Base-by-base conservation (phyloP, 331 rosid species). In the Acacia concinna region DNA sequence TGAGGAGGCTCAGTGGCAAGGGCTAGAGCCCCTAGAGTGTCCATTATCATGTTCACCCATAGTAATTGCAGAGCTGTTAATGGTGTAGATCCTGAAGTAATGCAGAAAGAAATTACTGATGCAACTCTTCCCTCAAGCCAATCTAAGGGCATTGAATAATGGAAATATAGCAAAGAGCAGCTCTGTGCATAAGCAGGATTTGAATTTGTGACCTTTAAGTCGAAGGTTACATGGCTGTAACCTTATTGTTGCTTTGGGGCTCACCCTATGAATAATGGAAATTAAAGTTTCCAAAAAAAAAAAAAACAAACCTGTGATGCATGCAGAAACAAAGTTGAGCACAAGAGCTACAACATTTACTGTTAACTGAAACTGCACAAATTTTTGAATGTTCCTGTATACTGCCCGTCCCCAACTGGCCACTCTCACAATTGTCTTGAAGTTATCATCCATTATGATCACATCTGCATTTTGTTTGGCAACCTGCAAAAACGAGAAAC, bases 1-100 rank as follows among this genome's bases (percentile, higher is more conserved):
- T 87, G 83, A 23, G 98, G 97, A 84, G 98, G 99, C 78, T 95
- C 98, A 23, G 98, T 93, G 43, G 98, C 98, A 62, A 95, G 85
- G 40, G 99, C 99, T 80, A 93, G 78, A 37, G 99, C 99, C 51
- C 98, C 98, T 40, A 93, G 92, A 49, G 98, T 91, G 88, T 95
- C 99, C 99, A 93, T 95, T 57, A 95, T 93, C 95, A 95, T 85
- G 87, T 95, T 95, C 28, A 93, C 99, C 99, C 99, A 95, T 41
- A 95, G 94, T 87, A 95, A 72, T 75, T 95, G 99, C 62, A 93
- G 96, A 38, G 97, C 96, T 13, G 98, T 95, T 71, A 95, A 94
- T 30, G 98, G 98, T 66, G 97, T 93, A 75, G 97, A 90, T 74
- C 99, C 99, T 93, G 87, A 84, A 85, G 81, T 20, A 27, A 69